These are phyloP conservation scores for Cystoderma amianthinum DNA, from an alignment of 768 basidiomycete genomes.

Conservation along the genomic window DNA sequence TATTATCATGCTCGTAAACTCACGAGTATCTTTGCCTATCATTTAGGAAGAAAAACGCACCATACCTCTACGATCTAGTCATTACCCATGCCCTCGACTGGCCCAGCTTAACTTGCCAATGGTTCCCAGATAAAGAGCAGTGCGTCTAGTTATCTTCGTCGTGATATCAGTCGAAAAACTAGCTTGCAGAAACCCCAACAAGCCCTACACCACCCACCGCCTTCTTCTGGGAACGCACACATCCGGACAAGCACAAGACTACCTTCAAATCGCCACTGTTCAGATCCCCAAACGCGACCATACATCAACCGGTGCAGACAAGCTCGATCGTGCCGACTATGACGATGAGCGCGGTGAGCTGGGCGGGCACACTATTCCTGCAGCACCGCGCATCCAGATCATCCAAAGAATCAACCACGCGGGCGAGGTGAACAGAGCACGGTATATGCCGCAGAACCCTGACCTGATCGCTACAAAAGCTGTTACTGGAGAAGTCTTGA, in stretches of 20 bases:
- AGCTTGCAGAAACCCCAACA: slow-evolving; percentile 68
- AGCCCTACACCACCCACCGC: slow-evolving; percentile 92
- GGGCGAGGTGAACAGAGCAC: slow-evolving; percentile 93
- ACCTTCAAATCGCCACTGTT: slow-evolving; percentile 92
- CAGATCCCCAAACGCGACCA: slow-evolving; percentile 83
- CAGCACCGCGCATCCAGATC: slow-evolving; percentile 82
- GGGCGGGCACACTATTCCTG: slow-evolving; percentile 82
- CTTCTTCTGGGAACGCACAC: slow-evolving; percentile 97
- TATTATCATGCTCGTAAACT: slow-evolving; percentile 1
- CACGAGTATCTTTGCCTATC: background rate
- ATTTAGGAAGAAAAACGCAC: slow-evolving; percentile 90
- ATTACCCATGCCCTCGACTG: slow-evolving; percentile 97
- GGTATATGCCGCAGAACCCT: slow-evolving; percentile 99
- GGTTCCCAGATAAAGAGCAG: slow-evolving; percentile 98
- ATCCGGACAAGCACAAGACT: slow-evolving; percentile 88
- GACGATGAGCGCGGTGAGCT: slow-evolving; percentile 93
- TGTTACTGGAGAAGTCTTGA: slow-evolving; percentile 79
- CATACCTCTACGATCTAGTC: slow-evolving; percentile 95
- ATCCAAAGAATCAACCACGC: slow-evolving; percentile 93
- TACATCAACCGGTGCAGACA: slow-evolving; percentile 55
- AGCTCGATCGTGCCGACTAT: slow-evolving; percentile 73
- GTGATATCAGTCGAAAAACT: background rate
- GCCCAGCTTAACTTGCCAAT: slow-evolving; percentile 97
- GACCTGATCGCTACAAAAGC: slow-evolving; percentile 96
- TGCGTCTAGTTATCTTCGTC: slow-evolving; percentile 29